These are phyloP conservation scores for Nicotiana noctiflora DNA, from an alignment of 257 asterid genomes.

Conservation along the genomic window DNA sequence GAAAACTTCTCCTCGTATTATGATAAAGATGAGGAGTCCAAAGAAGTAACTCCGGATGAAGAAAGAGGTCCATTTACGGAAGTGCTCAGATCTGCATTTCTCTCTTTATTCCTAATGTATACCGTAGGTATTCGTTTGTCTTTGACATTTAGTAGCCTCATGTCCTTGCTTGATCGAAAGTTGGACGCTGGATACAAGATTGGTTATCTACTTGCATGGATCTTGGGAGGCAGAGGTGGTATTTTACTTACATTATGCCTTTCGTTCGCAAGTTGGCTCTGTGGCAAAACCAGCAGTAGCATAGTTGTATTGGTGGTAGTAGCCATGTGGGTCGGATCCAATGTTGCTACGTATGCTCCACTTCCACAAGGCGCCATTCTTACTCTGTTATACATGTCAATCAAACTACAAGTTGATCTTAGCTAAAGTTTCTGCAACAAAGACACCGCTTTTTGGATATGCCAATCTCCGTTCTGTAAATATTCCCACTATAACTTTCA, in stretches of 20 bases:
- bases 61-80: conserved; percentile 57
- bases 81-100: conserved; percentile 62
- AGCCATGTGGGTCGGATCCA: no score
- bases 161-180: conserved; percentile 61
- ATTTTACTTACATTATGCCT: conserved; percentile 38
- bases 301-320: conserved; percentile 40
- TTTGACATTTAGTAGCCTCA: conserved; percentile 55
- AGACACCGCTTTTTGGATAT: no score
- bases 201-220: conserved; percentile 64
- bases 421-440: no score
- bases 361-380: no score
- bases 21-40: conserved; percentile 29
- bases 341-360: no score
- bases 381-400: no score
- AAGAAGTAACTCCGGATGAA: conserved; percentile 27
- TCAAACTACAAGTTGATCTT: no score
- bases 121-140: conserved; percentile 55
- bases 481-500: no score
- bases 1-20: conserved; percentile 30
- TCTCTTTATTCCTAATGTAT: conserved; percentile 67
- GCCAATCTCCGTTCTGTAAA: no score
- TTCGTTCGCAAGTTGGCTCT: conserved; percentile 68
- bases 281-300: conserved; percentile 78
- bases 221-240: conserved; percentile 67
- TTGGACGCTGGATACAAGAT: conserved; percentile 73